Evolutionary conservation across 192 early-diverging fungal genomes (phyloP), one percentile per base, ranked within the genome.

Genomic region (Backusella circina): DNA sequence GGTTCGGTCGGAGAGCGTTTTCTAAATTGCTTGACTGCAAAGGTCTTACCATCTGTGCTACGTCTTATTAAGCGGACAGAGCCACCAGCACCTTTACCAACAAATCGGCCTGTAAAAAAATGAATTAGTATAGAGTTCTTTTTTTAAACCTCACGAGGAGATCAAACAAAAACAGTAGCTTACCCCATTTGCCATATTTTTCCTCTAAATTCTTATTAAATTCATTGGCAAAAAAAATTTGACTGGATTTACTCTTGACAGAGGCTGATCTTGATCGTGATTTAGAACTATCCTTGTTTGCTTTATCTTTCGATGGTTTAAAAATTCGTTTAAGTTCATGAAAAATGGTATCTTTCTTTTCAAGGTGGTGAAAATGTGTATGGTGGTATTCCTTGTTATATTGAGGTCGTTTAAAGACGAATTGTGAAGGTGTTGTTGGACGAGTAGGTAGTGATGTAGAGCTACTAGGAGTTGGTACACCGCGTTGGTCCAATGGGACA

Each of bases 11-110:
- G 75, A 16, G 80, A 75, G 7, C 90, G 85, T 76, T 90, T 89
- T 61, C 93, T 88, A 82, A 96, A 95, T 83, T 95, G 92, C 78
- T 95, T 94, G 75, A 93, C 91, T 0, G 93, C 93, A 84, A 91
- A 93, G 41, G 86, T 82, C 75, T 86, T 87, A 69, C 88, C 79
- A 78, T 93, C 87, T 32, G 90, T 86, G 1, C 75, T 74, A 32
- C 90, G 82, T 36, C 86, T 84, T 39, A 94, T 84, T 38, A 94
- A 84, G 12, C 91, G 89, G 28, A 94, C 93, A 0, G 91, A 88
- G 5, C 93, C 93, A 44, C 93, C 93, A n/a, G 90, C 90, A 64
- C 91, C 93, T 57, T 87, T 85, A 47, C 93, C 93, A 15, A 94
- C 73, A 51, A 82, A 75, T 35, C 76, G 67, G 64, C 80, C 80